Evolutionary conservation across 2,329 filamentous ascomycete genomes (phyloP), one percentile per base, ranked within the genome.

Genomic region (Xylaria polymorpha): DNA sequence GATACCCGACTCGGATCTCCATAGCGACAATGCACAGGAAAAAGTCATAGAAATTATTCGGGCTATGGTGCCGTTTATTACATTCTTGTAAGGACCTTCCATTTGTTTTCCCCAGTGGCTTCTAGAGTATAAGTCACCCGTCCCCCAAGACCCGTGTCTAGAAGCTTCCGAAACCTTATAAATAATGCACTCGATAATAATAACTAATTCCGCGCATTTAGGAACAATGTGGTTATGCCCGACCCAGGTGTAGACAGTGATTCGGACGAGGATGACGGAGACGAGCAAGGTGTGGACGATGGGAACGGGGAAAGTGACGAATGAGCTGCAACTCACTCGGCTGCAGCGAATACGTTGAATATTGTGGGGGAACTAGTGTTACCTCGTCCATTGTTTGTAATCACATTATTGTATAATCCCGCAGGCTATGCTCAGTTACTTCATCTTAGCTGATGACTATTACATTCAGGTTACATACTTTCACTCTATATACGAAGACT

Each of bases 201-300:
- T 14, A 8, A 39, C 32, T 56, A 10, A 56, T n/a, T 22, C 29
- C 10, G 18, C 14, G 22, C 39, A 37, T 92, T 92, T 79, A 79
- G 94, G 69, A 94, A 94, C 76, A 87, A 85, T 67, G 85, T 92
- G 51, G 90, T 93, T 67, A 92, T 92, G 90, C 91, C 92, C 3
- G 92, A 94, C 76, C 85, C 84, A 1, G 79, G 77, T 14, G 48
- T 78, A 5, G 85, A 83, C 7, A 84, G 84, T 15, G 82, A 82
- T 12, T 77, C 78, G 5, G 81, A 82, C 18, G 72, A 72, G 25
- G 73, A 72, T 10, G 58, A 60, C 8, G 75, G 58, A 0, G 72
- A 72, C 14, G 72, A 70, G 1, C 68, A 70, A 12, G 73, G 70
- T 18, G 66, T 43, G 4, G 67, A 71, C 14, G 50, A 66, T 14